Percentiles rank a stretch among this genome's conserved stretches.
Evolutionary conservation across 2,329 filamentous ascomycete species (phyloP).

Genomic region (Stemphylium vesicarium): DNA sequence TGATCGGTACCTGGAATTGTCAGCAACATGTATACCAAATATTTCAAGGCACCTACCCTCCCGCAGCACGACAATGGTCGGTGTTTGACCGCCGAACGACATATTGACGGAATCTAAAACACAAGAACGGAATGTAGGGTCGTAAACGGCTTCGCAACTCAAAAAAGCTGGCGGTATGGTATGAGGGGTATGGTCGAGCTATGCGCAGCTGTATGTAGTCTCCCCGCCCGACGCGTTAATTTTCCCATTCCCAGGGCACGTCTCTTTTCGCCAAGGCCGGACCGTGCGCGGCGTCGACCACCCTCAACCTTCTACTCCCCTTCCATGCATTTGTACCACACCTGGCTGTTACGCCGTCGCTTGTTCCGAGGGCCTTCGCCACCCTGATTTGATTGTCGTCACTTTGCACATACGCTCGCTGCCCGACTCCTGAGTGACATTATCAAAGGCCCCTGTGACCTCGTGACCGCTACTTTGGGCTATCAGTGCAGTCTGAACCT

Average conservation of each 20-base stretch:
- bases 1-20: conserved; percentile 80
- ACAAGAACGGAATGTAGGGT: conserved; percentile 1
- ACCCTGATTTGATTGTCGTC: conserved; percentile 21
- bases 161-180: conserved; percentile 6
- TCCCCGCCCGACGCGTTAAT: conserved; percentile 41
- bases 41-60: conserved; percentile 71
- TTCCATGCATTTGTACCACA: conserved; percentile 39
- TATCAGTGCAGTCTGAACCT: conserved; percentile 3
- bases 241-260: conserved; percentile 36
- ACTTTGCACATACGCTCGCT: conserved; percentile 6
- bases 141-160: background rate
- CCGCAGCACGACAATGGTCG: conserved; percentile 97
- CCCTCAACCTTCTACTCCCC: conserved; percentile 26
- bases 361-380: conserved; percentile 5
- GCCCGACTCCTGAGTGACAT: conserved; percentile 4
- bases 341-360: conserved; percentile 2
- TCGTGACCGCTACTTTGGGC: conserved; percentile 15
- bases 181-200: conserved; percentile 24
- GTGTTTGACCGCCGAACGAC: conserved; percentile 97
- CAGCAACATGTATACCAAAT: conserved; percentile 24
- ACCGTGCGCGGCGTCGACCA: conserved; percentile 21
- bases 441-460: conserved; percentile 10
- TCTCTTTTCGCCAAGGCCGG: conserved; percentile 15
- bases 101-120: conserved; percentile 59
- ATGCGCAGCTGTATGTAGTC: conserved; percentile 33